Evolutionary conservation across 257 asterid species (phyloP).

Genomic region (Dorcoceras hygrometricum): DNA sequence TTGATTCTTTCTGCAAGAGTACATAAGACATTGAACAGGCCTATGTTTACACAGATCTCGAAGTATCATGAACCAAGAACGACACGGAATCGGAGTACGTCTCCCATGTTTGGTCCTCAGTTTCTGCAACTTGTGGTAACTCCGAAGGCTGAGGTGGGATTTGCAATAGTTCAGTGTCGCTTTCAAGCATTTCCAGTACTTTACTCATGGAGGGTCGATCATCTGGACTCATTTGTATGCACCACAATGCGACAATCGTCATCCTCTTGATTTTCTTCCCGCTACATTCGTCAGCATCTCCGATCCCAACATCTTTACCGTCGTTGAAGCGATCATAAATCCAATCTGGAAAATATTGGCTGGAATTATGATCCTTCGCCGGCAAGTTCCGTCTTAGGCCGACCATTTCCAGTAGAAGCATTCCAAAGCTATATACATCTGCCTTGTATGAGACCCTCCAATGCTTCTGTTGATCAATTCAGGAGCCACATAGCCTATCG

Average conservation of each 20-base stretch:
- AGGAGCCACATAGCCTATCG: constrained; percentile 31
- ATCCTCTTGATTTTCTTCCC: constrained; percentile 21
- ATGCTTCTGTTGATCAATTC: constrained; percentile 27
- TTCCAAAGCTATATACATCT: not conserved
- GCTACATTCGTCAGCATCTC: not conserved
- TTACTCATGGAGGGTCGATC: constrained; percentile 26
- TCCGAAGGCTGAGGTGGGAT: constrained; percentile 18
- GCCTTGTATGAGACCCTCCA: not conserved
- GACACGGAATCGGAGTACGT: too few relatives aligned
- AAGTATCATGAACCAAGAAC: too few relatives aligned
- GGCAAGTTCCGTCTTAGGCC: not conserved
- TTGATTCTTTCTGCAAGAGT: too few relatives aligned
- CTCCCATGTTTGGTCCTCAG: too few relatives aligned
- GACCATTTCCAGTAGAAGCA: not conserved
- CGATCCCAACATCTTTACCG: not conserved
- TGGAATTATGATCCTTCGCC: not conserved
- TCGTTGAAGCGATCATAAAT: not conserved
- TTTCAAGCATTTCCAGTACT: constrained; percentile 27
- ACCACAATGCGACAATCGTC: constrained; percentile 27
- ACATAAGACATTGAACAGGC: too few relatives aligned
- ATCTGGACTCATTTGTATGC: constrained; percentile 29
- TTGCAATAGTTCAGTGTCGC: not conserved
- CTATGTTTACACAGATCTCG: too few relatives aligned
- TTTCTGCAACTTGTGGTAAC: too few relatives aligned
- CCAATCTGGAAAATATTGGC: not conserved